Conservation (phyloP, 2,329 filamentous ascomycete genomes). For the Thelonectria blattea region DNA sequence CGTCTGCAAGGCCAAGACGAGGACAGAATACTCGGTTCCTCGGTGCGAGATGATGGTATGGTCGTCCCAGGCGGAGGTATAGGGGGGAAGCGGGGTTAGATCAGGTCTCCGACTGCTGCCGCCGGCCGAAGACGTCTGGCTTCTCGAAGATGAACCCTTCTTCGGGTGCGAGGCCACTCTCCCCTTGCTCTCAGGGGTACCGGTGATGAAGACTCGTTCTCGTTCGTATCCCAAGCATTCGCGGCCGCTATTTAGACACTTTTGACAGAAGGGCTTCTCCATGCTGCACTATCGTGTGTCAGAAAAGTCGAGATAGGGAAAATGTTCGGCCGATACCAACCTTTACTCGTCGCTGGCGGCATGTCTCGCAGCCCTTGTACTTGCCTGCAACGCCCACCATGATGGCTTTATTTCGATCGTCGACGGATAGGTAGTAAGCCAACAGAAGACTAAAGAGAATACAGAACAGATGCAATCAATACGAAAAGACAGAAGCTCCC, state of each 20-base stretch:
- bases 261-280: conserved; percentile 63
- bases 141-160: conserved; percentile 45
- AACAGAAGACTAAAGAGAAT: neutral
- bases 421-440: neutral
- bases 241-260: conserved; percentile 63
- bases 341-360: conserved; percentile 63
- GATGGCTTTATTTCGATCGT: conserved; percentile 27
- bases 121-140: conserved; percentile 35
- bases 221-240: conserved; percentile 67
- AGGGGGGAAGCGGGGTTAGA: conserved; percentile 47
- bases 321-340: conserved; percentile 44
- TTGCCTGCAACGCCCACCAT: conserved; percentile 70
- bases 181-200: conserved; percentile 60
- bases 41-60: conserved; percentile 49
- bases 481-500: conserved; percentile 21
- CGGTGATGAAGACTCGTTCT: conserved; percentile 68
- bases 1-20: conserved; percentile 54
- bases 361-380: conserved; percentile 70
- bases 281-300: conserved; percentile 62
- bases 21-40: conserved; percentile 46
- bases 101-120: conserved; percentile 34
- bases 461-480: conserved; percentile 8
- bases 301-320: neutral
- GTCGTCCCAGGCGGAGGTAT: conserved; percentile 59
- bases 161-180: conserved; percentile 64